Evolutionary conservation across 352 stramenopile genomes (phyloP), one percentile per base, ranked within the genome.

Genomic region (Phytopythium aichiense): DNA sequence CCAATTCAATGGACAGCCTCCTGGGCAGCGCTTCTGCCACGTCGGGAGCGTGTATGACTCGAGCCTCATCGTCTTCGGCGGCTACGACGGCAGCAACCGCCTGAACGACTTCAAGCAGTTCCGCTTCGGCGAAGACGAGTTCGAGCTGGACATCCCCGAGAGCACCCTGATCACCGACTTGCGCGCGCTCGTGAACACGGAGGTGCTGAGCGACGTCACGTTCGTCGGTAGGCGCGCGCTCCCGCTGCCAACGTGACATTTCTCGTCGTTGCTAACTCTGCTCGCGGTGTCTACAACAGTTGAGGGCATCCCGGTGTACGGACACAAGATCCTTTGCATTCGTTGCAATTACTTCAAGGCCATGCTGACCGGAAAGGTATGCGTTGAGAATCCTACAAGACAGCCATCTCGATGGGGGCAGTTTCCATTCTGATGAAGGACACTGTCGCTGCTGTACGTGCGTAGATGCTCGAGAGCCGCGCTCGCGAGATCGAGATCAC

Each of bases 51-150:
- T 98, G 23, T 92, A 98, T 66, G 89, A 98, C 61, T 86, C 91
- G 55, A 93, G 74, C 15, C 74, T 99, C 38, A 98, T 97, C 66
- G 84, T 99, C 28, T 99, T 96, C 61, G 90, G 90, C 51, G 95
- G 97, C 2, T 99, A 99, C 73, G 96, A 99, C 73, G 97, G 97
- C 50, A 93, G 87, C 46, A 92, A 82, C 61, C 89, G 96, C 11
- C 74, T 99, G 18, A 98, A 98, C 66, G 96, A 99, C 64, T 98
- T 98, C 58, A 92, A 97, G 63, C 76, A 97, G 55, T 97, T 96
- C 54, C 85, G 85, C 55, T 96, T 95, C 56, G 83, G 78, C 46
- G 81, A 91, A 49, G 79, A 90, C 16, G 77, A 91, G 59, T 84
- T 91, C 54, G 76, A 94, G 56, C 30, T 94, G 43, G 83, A 94